Evolutionary conservation across 441 rosid genomes (phyloP), one percentile per base, ranked within the genome.

Genomic region (Arabidopsis lyrata): DNA sequence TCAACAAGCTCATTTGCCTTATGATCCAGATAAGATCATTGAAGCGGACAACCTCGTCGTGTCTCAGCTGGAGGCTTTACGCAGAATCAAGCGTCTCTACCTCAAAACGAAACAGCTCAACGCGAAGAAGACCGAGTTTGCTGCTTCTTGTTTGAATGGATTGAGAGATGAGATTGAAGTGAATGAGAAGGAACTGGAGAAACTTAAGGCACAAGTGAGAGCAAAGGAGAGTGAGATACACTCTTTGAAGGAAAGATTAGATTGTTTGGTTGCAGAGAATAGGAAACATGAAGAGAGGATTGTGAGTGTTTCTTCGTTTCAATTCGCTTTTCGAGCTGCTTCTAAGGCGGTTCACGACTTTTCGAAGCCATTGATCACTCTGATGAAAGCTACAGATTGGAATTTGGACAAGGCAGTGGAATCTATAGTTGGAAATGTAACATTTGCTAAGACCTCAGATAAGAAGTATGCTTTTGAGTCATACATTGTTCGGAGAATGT

Each of bases 381-480:
- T 90, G 73, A 86, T 88, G 96, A 88, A 82, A 83, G 89, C 90
- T 78, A 83, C 90, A 0, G 85, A 80, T 5, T 92, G 93, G 93
- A 84, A 87, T 69, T 52, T 92, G 35, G 89, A 85, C 48, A 68
- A 35, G 27, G 92, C 87, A 24, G 94, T 82, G 2, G 74, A 83
- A 29, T 72, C 90, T 1, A 80, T 90, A 20, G 89, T 85, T 36
- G 82, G 63, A 18, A 78, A 80, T 4, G 91, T 85, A 63, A 61
- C 24, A 42, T 92, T 81, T 58, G 74, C 79, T 12, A 85, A 72
- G 54, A 82, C 80, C 48, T 82, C 86, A 14, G 84, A 85, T 79
- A 92, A 92, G 83, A 88, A 90, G 84, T 88, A 72, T 69, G 86
- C 88, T 9, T 92, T 88, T 34, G 94, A 88, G 75, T 87, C 95